phyloP scores from a whole-genome alignment of 768 basidiomycete genomes.

The Suillus brevipes region DNA sequence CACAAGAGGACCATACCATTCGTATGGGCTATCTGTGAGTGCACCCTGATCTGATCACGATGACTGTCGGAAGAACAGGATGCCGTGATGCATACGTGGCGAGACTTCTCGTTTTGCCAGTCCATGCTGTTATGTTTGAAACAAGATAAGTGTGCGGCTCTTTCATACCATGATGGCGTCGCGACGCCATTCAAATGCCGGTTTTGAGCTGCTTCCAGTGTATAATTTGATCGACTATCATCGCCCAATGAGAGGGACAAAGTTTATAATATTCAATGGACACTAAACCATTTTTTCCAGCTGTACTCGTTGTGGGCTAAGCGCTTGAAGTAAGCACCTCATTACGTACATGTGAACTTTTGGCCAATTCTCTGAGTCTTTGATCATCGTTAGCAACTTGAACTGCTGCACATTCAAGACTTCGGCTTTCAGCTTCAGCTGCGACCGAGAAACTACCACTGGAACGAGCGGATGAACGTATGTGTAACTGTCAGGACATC shows the following conservation, averaged over 20 bases:
- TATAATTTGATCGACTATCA: not conserved
- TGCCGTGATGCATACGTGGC: not conserved
- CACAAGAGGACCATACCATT: not conserved
- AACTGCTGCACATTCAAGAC: not conserved
- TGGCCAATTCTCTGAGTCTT: not conserved
- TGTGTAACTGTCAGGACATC: not conserved
- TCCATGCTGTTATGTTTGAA: slow-evolving; percentile 2
- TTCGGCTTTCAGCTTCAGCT: not conserved
- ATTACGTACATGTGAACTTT: not conserved
- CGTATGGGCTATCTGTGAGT: not conserved
- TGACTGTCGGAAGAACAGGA: slow-evolving; percentile 2
- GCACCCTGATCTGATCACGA: not conserved
- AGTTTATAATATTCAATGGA: not conserved
- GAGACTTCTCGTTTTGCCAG: not conserved
- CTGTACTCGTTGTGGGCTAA: not conserved
- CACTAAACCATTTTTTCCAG: not conserved
- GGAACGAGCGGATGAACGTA: not conserved
- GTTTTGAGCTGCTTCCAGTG: not conserved
- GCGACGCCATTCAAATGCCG: not conserved
- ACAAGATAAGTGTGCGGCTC: not conserved
- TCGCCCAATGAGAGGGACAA: not conserved
- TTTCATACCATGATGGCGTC: not conserved
- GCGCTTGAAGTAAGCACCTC: not conserved
- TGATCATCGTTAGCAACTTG: not conserved
- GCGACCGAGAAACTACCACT: not conserved